Conservation (phyloP, 345 rosid genomes). For the Anastatica hierochuntica region DNA sequence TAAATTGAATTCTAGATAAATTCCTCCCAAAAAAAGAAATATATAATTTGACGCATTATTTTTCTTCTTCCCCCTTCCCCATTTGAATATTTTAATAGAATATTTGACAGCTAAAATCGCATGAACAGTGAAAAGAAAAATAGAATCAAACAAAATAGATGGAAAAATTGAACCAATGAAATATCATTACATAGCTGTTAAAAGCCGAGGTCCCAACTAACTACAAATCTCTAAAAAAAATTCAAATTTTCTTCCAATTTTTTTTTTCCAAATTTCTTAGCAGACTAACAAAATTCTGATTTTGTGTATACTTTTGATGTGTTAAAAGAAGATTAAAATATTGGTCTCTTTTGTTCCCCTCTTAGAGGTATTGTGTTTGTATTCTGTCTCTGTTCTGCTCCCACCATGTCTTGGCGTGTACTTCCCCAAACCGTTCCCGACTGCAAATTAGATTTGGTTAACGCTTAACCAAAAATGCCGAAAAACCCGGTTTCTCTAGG, state of each 20-base stretch:
- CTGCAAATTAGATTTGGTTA: slow-evolving; percentile 31
- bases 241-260: neutral
- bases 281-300: slow-evolving; percentile 7
- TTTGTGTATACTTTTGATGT: slow-evolving; percentile 19
- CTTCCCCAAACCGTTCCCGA: slow-evolving; percentile 88
- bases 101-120: neutral
- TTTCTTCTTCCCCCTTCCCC: neutral
- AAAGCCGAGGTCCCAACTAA: slow-evolving; percentile 12
- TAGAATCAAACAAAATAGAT: too few relatives aligned
- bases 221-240: slow-evolving; percentile 16
- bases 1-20: too few relatives aligned
- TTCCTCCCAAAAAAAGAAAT: too few relatives aligned
- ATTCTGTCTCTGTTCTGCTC: slow-evolving; percentile 95
- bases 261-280: neutral
- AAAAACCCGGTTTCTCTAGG: too few relatives aligned
- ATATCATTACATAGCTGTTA: slow-evolving; percentile 17
- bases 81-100: slow-evolving; percentile 1
- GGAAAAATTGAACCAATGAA: too few relatives aligned
- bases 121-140: too few relatives aligned
- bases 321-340: slow-evolving; percentile 16
- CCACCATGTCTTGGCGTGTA: slow-evolving; percentile 94
- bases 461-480: neutral
- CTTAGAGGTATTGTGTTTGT: slow-evolving; percentile 86
- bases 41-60: neutral
- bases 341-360: neutral